These are phyloP conservation scores for Apiospora saccharicola DNA, from an alignment of 2,329 filamentous ascomycete species.

Conservation along the genomic window DNA sequence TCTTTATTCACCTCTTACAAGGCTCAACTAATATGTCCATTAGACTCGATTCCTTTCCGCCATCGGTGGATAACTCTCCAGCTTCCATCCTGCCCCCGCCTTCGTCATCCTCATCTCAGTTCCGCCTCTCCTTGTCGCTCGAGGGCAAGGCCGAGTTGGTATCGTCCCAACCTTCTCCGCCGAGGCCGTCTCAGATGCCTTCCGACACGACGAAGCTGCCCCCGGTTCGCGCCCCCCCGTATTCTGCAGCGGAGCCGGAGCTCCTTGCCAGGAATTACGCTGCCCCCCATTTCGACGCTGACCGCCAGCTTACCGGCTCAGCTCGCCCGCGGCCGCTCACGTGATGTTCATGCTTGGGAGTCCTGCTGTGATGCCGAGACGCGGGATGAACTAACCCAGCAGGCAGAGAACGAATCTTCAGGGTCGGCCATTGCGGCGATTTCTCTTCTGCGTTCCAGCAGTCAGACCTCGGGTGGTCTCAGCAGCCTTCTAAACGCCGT, in stretches of 20 bases:
- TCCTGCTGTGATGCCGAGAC: constrained; percentile 85
- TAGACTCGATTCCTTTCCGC: constrained; percentile 54
- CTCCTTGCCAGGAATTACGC: constrained; percentile 64
- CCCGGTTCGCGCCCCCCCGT: constrained; percentile 54
- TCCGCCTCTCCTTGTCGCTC: constrained; percentile 83
- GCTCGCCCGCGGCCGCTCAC: constrained; percentile 75
- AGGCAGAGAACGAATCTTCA: constrained; percentile 80
- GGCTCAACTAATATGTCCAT: constrained; percentile 29
- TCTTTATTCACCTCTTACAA: neutral
- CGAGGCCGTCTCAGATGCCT: constrained; percentile 64
- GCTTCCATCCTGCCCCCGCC: constrained; percentile 44
- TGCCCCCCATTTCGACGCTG: constrained; percentile 63
- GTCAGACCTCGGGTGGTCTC: constrained; percentile 54
- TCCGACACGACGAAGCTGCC: constrained; percentile 55
- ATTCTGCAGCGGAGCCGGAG: constrained; percentile 76
- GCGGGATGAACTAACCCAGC: constrained; percentile 80
- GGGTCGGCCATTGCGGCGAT: constrained; percentile 85
- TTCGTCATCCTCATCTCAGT: constrained; percentile 57
- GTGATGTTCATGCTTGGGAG: constrained; percentile 90
- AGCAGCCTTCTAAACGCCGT: constrained; percentile 44
- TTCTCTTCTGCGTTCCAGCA: constrained; percentile 77
- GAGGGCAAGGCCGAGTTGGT: constrained; percentile 92
- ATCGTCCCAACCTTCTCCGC: constrained; percentile 73
- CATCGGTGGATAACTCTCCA: constrained; percentile 48
- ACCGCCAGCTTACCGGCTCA: constrained; percentile 61